Conservation (phyloP, 2,329 filamentous ascomycete genomes). For the Chrysosporium keratinophilum region DNA sequence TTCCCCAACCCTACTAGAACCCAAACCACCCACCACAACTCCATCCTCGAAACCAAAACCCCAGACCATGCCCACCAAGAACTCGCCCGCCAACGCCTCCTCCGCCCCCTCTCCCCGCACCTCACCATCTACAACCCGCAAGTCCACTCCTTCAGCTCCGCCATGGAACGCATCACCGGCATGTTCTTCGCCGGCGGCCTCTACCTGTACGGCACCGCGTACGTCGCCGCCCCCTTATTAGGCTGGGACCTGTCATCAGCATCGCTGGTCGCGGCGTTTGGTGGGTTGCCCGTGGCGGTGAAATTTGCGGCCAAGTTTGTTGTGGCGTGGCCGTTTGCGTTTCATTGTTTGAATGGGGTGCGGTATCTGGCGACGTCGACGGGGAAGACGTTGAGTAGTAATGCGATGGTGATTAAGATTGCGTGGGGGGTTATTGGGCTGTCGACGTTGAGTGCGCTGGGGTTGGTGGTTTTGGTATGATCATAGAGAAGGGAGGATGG, state of each 20-base stretch:
- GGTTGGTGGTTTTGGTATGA: no score
- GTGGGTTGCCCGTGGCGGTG: slow-evolving; percentile 46
- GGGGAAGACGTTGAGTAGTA: neutral
- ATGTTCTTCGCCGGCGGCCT: slow-evolving; percentile 58
- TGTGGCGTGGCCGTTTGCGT: slow-evolving; percentile 55
- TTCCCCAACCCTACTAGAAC: neutral
- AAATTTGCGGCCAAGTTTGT: slow-evolving; percentile 51
- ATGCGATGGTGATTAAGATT: neutral
- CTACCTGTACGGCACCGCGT: slow-evolving; percentile 69
- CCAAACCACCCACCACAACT: neutral
- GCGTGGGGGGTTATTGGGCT: no score
- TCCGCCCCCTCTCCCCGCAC: slow-evolving; percentile 75
- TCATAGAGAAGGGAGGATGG: no score
- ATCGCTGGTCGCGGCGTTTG: slow-evolving; percentile 54
- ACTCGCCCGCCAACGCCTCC: slow-evolving; percentile 68
- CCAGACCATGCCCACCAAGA: slow-evolving; percentile 28
- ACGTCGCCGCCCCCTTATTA: slow-evolving; percentile 65
- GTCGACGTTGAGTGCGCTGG: no score
- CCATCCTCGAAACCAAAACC: neutral
- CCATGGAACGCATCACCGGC: slow-evolving; percentile 73
- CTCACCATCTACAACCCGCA: slow-evolving; percentile 73
- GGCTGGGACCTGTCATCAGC: slow-evolving; percentile 60
- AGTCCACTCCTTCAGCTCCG: slow-evolving; percentile 71
- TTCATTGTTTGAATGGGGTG: slow-evolving; percentile 35
- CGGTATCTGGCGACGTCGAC: neutral